Evolutionary conservation across 2,329 filamentous ascomycete genomes (phyloP), one percentile per base, ranked within the genome.

Genomic region (Pyrenochaeta sp.): DNA sequence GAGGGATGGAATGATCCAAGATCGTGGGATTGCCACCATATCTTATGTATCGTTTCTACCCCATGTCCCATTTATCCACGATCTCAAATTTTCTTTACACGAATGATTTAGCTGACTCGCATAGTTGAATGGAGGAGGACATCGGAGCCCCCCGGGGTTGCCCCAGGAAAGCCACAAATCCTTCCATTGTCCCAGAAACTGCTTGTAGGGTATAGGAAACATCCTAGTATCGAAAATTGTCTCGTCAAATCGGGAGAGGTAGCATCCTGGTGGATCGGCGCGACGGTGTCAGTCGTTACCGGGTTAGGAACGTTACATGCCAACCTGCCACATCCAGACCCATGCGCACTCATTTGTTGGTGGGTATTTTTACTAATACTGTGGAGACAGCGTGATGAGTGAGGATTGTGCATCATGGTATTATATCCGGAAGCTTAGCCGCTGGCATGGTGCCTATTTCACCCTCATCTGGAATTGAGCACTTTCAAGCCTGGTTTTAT

Each of bases 361-460:
- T 51, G 51, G 31, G 41, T 56, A 40, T 35, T 45, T 54, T 59
- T 59, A 43, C 56, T 59, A 59, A 46, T 59, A 50, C 29, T 39
- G 56, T 56, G 52, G 56, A 51, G 49, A 56, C 50, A 52, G 48
- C 36, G 46, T 40, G 20, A 35, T 35, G 20, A 27, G n/a, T 18
- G 9, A 36, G n/a, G 43, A 41, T 47, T 42, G 30, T 29, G 2
- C 12, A 12, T 10, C 14, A 15, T 32, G 14, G 12, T 37, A 14
- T 10, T 9, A n/a, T 18, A n/a, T 11, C 14, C 10, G 43, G 44
- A 23, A 36, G n/a, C 33, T 37, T 46, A 46, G 21, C 44, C 44
- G 44, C n/a, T 21, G 18, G 32, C 2, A 36, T 18, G 21, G 32
- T 46, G 44, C 18, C 32, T 46, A 37, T 30, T 36, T 29, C 3